phyloP scores from a whole-genome alignment of 2,329 filamentous ascomycete species.

The Tolypocladium guangdongense region DNA sequence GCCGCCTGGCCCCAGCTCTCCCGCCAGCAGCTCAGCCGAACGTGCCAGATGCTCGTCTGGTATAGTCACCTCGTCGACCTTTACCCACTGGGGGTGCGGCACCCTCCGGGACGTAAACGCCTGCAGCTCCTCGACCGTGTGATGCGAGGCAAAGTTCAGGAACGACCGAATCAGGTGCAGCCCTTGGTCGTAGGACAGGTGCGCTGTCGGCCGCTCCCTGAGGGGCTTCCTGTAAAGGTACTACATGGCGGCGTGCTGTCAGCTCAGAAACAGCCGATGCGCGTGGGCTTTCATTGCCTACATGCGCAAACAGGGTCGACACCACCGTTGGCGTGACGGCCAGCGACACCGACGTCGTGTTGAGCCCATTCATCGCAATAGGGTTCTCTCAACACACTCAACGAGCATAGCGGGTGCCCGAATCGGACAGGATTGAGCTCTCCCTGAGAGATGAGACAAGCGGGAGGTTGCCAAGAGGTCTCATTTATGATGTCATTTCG shows the following conservation, averaged over 20 bases:
- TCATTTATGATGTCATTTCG: neutral
- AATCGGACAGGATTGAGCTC: neutral
- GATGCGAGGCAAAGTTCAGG: slow-evolving; percentile 71
- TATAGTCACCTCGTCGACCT: slow-evolving; percentile 59
- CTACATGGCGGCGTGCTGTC: slow-evolving; percentile 31
- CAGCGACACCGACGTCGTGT: slow-evolving; percentile 69
- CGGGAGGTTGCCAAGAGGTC: neutral
- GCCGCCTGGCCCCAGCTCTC: slow-evolving; percentile 69
- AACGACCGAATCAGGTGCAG: slow-evolving; percentile 81
- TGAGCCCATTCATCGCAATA: slow-evolving; percentile 42
- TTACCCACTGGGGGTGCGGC: slow-evolving; percentile 80
- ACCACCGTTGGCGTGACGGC: slow-evolving; percentile 83
- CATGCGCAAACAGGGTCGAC: slow-evolving; percentile 77
- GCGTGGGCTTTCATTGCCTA: slow-evolving; percentile 28
- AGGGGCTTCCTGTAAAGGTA: slow-evolving; percentile 72
- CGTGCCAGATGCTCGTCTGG: slow-evolving; percentile 49
- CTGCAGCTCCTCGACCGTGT: slow-evolving; percentile 89
- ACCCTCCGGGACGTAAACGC: slow-evolving; percentile 88
- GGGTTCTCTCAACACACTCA: neutral
- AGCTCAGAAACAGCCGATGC: neutral
- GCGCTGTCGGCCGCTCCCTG: slow-evolving; percentile 71
- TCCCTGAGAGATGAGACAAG: neutral
- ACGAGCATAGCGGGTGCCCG: neutral
- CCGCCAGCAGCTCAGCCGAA: slow-evolving; percentile 56
- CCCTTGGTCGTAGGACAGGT: slow-evolving; percentile 90